Percentiles rank a stretch among this genome's conserved stretches.
Evolutionary conservation across 768 basidiomycete genomes (phyloP).

Genomic region (Tylopilus rubrobrunneus): DNA sequence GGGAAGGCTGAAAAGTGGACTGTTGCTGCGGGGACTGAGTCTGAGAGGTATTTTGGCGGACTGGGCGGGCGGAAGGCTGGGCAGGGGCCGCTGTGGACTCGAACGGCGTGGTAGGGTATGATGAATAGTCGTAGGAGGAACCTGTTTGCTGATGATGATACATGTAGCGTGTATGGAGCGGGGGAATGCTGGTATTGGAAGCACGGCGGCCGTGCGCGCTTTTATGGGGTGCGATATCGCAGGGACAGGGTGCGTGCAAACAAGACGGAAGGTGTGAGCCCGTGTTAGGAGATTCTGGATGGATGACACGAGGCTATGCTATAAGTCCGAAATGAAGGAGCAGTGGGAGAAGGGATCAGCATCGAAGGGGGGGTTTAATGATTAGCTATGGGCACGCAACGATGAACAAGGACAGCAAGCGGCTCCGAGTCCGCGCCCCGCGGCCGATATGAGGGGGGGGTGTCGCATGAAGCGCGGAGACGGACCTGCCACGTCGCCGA

Average conservation of each 20-base stretch:
- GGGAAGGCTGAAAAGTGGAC: conserved; percentile 21
- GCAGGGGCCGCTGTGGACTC: conserved; percentile 24
- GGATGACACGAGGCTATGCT: conserved; percentile 33
- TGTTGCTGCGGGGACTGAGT: conserved; percentile 31
- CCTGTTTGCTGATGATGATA: conserved; percentile 47
- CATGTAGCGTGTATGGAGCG: conserved; percentile 49
- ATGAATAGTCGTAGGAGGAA: conserved; percentile 49
- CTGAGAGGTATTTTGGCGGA: conserved; percentile 30
- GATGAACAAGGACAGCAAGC: conserved; percentile 24
- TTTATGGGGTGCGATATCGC: conserved; percentile 30
- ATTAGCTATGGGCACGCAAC: conserved; percentile 30
- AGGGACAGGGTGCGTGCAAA: conserved; percentile 27
- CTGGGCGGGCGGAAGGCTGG: conserved; percentile 29
- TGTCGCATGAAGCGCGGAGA: not conserved
- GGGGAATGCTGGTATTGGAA: conserved; percentile 35
- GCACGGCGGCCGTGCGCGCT: conserved; percentile 22
- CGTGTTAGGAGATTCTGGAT: conserved; percentile 29
- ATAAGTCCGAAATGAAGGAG: conserved; percentile 35
- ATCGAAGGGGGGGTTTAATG: conserved; percentile 29
- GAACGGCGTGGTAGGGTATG: conserved; percentile 34
- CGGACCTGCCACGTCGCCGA: conserved; percentile 6
- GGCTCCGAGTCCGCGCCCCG: conserved; percentile 21
- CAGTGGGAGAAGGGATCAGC: conserved; percentile 34
- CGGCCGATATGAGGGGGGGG: conserved; percentile 17
- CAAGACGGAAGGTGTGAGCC: conserved; percentile 21